Base-by-base conservation (phyloP, 139 green algal genomes). In the Asterochloris sp. region DNA sequence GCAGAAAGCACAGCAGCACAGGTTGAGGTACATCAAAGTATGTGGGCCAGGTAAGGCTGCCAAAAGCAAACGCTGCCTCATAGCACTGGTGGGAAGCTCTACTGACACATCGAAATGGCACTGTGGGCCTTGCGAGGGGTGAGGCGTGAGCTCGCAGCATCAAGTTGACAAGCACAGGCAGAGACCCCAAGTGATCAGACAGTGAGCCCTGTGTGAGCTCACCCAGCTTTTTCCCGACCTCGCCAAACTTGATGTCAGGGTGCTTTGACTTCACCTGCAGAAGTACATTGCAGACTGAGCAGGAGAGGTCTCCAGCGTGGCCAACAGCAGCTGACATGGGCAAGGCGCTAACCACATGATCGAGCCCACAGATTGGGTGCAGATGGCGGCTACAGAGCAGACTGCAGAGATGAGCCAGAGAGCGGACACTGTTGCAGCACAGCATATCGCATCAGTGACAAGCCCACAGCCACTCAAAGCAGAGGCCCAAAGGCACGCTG, bases 161-260 rank as follows among this genome's bases (percentile, higher is more conserved):
- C 38, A 54, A 54, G 38, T 10, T 54, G 6, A 54, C 38, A 54
- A 54, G 38, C 38, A 54, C 38, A 54, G 38, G 38, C 4, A 54
- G 6, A 6, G 38, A 6, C 38, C 6, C 6, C 38, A 54, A 10
- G 38, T 54, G 4, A 54, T 54, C 38, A 54, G 38, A 54, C 38
- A 54, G 38, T 54, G 38, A 54, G 38, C 38, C 38, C 38, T 54
- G 38, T 10, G 38, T 54, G 38, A 54, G 38, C 38, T 94, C 90
- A 28, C 95, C 93, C 67, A 98, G 69, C 66, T 89, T 63, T 83
- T 95, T 96, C 69, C 85, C 91, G 54, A 95, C 82, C 79, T 96
- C 92, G 12, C 85, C 88, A 77, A 97, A 94, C 0, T 85, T 60
- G 61, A 94, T 86, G 78, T 79, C 90, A 21, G 91, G 92, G 71